Base-by-base conservation (phyloP, 2,329 filamentous ascomycete genomes). In the Monosporascus sp. region DNA sequence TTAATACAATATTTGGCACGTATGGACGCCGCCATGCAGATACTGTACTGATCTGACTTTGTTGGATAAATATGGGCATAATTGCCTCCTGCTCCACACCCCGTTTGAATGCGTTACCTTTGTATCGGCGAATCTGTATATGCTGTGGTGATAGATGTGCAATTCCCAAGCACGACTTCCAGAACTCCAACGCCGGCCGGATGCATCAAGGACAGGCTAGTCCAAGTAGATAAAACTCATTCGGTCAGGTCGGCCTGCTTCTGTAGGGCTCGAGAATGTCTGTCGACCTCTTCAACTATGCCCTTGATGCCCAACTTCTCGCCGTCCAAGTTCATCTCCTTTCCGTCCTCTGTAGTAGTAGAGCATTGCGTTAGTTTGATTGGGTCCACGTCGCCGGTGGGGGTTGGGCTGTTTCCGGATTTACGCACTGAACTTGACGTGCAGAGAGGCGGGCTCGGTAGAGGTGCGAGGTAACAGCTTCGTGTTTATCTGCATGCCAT, bases 281-380 rank as follows among this genome's bases (percentile, higher is more conserved):
- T 81, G 69, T 97, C 89, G 45, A 96, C 85, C 72, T 97, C 91
- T 69, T 91, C 89, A 53, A 93, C 80, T 20, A 97, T 82, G 65
- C 91, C 88, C 68, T 89, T 89, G 67, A 97, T 92, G 62, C 85
- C 88, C 73, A 92, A 78, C 70, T 86, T 88, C 62, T 89, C 85
- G 60, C 90, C 80, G 67, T 96, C 85, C 39, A 97, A 81, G 36
- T 84, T 83, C 75, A 97, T 83, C 65, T 95, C 86, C 74, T 93
- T 96, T 63, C 94, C 94, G 67, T 97, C 94, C 79, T 96, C 90
- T 95, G 68, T 51, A 48, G 45, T 36, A 24, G 41, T 14, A 31
- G 27, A 24, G 18, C 24, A 58, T 61, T 69, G 60, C 66, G 65
- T 42, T 48, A 39, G 48, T 48, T n/a, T 25, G 9, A 44, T 15